These are phyloP conservation scores for Trichoderma gracile DNA, from an alignment of 2,329 filamentous ascomycete species.

Conservation along the genomic window DNA sequence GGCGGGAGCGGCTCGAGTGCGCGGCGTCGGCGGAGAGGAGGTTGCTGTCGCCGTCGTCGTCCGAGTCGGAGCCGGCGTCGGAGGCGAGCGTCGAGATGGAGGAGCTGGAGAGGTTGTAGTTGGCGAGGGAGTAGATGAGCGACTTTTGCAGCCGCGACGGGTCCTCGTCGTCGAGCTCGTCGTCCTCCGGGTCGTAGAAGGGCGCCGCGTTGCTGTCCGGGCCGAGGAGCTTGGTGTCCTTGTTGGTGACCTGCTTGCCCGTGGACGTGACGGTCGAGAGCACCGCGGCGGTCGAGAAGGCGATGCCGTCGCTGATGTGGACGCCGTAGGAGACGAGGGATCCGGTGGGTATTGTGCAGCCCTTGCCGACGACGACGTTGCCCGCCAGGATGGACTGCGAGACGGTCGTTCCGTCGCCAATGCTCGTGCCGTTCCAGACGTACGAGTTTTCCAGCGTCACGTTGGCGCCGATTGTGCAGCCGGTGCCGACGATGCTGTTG, in stretches of 20 bases:
- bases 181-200: constrained; percentile 50
- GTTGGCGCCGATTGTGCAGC: constrained; percentile 84
- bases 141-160: constrained; percentile 55
- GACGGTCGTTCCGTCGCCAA: constrained; percentile 74
- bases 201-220: constrained; percentile 51
- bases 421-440: constrained; percentile 80
- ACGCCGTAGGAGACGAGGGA: constrained; percentile 80
- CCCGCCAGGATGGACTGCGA: constrained; percentile 75
- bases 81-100: constrained; percentile 64
- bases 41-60: constrained; percentile 61
- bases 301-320: constrained; percentile 63
- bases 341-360: constrained; percentile 68
- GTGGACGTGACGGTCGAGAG: constrained; percentile 42
- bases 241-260: constrained; percentile 41
- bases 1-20: constrained; percentile 59
- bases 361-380: constrained; percentile 68
- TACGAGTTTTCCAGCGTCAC: constrained; percentile 78
- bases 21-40: constrained; percentile 46
- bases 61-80: constrained; percentile 58
- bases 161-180: constrained; percentile 53
- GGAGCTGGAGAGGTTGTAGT: constrained; percentile 55
- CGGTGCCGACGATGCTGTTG: constrained; percentile 78
- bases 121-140: constrained; percentile 56
- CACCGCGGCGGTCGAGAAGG: constrained; percentile 41
- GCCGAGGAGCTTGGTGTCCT: constrained; percentile 52